A percentile compares a stretch with the other conserved stretches of the same genome.
phyloP scores from a whole-genome alignment of 352 stramenopile genomes.

The Globisporangium heterothallicum region DNA sequence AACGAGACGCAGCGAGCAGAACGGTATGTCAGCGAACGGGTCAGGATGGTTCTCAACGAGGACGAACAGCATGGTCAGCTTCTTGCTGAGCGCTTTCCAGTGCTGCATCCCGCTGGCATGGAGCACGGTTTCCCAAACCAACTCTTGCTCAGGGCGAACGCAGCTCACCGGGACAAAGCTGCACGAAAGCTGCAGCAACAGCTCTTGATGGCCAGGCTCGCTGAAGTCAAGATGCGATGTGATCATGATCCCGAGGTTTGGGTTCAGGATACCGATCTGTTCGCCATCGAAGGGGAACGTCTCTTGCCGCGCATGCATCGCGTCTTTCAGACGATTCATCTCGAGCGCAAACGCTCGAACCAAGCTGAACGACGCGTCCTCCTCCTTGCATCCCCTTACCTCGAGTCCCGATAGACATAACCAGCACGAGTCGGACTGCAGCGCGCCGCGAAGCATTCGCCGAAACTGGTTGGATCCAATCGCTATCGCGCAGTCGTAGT shows the following conservation, averaged over 20 bases:
- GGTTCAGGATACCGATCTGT: conserved; percentile 30
- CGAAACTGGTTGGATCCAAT: conserved; percentile 33
- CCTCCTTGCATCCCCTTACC: neutral
- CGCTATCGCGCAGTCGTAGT: conserved; percentile 30
- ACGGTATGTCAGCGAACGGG: conserved; percentile 9
- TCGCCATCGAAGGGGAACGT: conserved; percentile 27
- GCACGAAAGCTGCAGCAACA: conserved; percentile 39
- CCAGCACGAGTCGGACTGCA: conserved; percentile 42
- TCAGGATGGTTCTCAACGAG: conserved; percentile 23
- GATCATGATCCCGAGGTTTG: conserved; percentile 30
- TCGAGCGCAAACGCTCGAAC: conserved; percentile 32
- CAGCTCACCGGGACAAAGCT: conserved; percentile 40
- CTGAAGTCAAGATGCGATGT: conserved; percentile 26
- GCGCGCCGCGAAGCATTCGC: conserved; percentile 27
- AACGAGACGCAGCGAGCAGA: conserved; percentile 21
- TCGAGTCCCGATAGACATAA: conserved; percentile 37
- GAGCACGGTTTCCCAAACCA: conserved; percentile 36
- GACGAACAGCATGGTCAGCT: conserved; percentile 26
- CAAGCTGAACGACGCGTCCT: conserved; percentile 11
- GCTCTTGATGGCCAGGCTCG: conserved; percentile 26
- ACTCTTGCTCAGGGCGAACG: conserved; percentile 16
- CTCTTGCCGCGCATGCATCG: conserved; percentile 28
- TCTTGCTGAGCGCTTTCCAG: conserved; percentile 35
- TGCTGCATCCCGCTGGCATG: conserved; percentile 35
- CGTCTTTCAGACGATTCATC: conserved; percentile 44